Evolutionary conservation across 805 yeast species (phyloP).

Genomic region (Suhomyces prunicola): DNA sequence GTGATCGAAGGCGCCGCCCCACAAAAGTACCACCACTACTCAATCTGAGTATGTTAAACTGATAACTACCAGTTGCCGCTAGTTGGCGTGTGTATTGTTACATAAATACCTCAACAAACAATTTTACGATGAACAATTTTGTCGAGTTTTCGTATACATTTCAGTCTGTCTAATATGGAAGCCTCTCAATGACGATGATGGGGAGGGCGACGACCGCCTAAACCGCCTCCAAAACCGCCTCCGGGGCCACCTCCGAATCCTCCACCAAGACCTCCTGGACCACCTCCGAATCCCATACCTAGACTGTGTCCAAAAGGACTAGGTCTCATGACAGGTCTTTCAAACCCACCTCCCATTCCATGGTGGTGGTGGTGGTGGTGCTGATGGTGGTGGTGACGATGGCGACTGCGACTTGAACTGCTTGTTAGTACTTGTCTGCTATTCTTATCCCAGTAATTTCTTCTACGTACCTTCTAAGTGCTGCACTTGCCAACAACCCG

Average conservation of each 20-base stretch:
- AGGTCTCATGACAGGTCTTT: not conserved
- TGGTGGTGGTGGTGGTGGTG: not conserved
- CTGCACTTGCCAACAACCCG: not conserved
- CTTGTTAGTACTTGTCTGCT: not conserved
- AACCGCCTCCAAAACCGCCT: not conserved
- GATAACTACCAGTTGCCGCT: too few relatives aligned
- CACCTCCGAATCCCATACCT: conserved; percentile 1
- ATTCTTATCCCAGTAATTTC: not conserved
- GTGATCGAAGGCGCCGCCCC: not conserved
- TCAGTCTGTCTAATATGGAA: not conserved
- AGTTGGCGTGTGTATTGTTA: too few relatives aligned
- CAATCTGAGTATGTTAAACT: too few relatives aligned
- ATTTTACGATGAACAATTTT: too few relatives aligned
- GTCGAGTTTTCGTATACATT: too few relatives aligned
- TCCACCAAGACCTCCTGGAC: conserved; percentile 1
- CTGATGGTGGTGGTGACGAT: not conserved
- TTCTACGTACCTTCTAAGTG: not conserved
- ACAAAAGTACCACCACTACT: too few relatives aligned
- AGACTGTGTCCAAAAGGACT: not conserved
- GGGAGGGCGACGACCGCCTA: not conserved
- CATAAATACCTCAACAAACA: too few relatives aligned
- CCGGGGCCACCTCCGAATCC: not conserved
- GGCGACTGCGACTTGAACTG: not conserved
- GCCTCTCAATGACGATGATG: not conserved
- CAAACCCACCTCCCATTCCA: not conserved